Evolutionary conservation across 176 grass and related monocot species (phyloP).

Genomic region (Oryza meridionalis): DNA sequence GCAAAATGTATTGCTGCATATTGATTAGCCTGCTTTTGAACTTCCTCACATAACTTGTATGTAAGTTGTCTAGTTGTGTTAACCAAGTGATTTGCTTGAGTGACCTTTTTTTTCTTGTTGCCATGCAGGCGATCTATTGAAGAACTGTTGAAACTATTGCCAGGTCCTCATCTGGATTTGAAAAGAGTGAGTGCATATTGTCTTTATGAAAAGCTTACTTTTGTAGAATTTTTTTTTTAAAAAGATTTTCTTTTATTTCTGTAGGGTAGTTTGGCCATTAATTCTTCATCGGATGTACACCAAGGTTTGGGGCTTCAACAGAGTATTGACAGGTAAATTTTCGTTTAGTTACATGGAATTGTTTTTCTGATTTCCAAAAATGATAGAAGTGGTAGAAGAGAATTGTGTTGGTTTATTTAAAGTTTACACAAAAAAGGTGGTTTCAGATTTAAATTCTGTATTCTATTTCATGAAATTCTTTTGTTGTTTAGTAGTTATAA

Average conservation of each 20-base stretch:
- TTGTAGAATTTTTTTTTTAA: not conserved
- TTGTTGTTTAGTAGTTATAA: not conserved
- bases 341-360: not conserved
- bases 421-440: not conserved
- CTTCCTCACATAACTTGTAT: not conserved
- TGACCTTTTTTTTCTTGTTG: slow-evolving; percentile 13
- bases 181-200: slow-evolving; percentile 64
- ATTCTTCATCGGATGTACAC: slow-evolving; percentile 43
- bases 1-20: not conserved
- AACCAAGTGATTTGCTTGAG: slow-evolving; percentile 7
- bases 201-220: not conserved
- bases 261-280: slow-evolving; percentile 49
- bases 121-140: slow-evolving; percentile 88
- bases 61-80: not conserved
- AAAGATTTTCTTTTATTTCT: slow-evolving; percentile 17
- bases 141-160: slow-evolving; percentile 81
- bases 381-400: slow-evolving; percentile 29
- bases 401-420: slow-evolving; percentile 12
- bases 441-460: not conserved
- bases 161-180: slow-evolving; percentile 90
- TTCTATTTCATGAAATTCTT: slow-evolving; percentile 15
- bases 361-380: not conserved
- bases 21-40: not conserved
- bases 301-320: slow-evolving; percentile 48
- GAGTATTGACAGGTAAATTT: slow-evolving; percentile 71